Conservation (phyloP, 2,329 filamentous ascomycete species). For the Cytospora piceae region DNA sequence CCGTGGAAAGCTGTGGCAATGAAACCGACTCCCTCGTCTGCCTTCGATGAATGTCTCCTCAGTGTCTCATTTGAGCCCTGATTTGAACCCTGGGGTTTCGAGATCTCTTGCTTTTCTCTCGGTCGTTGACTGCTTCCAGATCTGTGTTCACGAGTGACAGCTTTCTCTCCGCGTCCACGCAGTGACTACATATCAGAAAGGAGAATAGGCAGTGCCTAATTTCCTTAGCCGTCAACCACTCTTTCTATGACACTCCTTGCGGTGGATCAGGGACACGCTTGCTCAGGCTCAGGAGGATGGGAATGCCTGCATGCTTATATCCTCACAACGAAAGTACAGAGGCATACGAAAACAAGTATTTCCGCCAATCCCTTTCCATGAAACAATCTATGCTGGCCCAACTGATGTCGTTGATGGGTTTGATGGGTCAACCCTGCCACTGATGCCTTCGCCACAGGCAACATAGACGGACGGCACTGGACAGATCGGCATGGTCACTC, state of each 20-base stretch:
- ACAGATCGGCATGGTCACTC: constrained; percentile 18
- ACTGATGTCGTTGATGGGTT: not conserved
- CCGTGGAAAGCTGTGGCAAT: not conserved
- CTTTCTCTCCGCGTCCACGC: too few species aligned
- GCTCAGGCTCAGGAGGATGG: too few species aligned
- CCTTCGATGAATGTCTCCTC: not conserved
- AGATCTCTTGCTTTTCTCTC: not conserved
- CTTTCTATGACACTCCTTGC: too few species aligned
- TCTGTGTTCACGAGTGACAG: not conserved
- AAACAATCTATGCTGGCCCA: not conserved
- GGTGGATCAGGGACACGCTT: too few species aligned
- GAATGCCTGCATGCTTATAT: too few species aligned
- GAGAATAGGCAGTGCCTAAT: too few species aligned
- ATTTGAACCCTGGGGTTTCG: not conserved
- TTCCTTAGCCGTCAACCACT: too few species aligned
- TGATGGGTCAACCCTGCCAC: constrained; percentile 1
- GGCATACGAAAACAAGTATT: too few species aligned
- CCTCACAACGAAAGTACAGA: not conserved
- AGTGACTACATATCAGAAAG: too few species aligned
- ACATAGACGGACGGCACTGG: constrained; percentile 20
- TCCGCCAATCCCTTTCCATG: too few species aligned
- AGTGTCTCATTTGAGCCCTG: not conserved
- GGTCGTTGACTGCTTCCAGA: not conserved
- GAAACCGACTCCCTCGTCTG: not conserved
- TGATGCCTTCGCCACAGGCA: not conserved